These are phyloP conservation scores for Cladosporium sp. DNA, from an alignment of 2,329 filamentous ascomycete species.

Conservation along the genomic window DNA sequence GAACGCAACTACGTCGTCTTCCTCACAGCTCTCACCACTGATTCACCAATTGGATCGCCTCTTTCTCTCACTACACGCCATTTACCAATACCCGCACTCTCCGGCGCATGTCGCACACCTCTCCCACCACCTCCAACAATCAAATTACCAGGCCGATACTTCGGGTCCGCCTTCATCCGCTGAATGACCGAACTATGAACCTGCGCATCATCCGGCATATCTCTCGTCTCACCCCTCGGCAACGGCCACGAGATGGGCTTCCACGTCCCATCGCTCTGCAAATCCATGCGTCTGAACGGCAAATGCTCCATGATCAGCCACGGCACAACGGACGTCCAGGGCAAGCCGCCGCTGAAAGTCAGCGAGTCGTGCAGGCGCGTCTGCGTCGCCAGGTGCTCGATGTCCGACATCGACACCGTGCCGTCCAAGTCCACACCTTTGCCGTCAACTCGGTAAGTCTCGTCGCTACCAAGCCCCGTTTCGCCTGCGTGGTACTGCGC, in stretches of 20 bases:
- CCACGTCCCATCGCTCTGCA: slow-evolving; percentile 70
- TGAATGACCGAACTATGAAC: slow-evolving; percentile 72
- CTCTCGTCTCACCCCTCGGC: slow-evolving; percentile 71
- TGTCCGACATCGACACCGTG: slow-evolving; percentile 5
- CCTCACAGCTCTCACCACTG: slow-evolving; percentile 47
- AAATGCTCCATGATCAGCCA: slow-evolving; percentile 67
- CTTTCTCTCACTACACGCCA: slow-evolving; percentile 64
- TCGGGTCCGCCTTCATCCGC: slow-evolving; percentile 6
- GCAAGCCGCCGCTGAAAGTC: slow-evolving; percentile 28
- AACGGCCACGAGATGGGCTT: slow-evolving; percentile 76
- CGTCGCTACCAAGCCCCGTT: neutral
- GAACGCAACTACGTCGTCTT: neutral
- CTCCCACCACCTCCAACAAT: slow-evolving; percentile 76
- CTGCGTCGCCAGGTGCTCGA: slow-evolving; percentile 13
- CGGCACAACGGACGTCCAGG: slow-evolving; percentile 25
- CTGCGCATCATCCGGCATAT: slow-evolving; percentile 66
- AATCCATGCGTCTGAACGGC: slow-evolving; percentile 76
- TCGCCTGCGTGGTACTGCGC: slow-evolving; percentile 6
- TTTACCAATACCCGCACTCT: slow-evolving; percentile 62
- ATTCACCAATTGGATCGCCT: slow-evolving; percentile 66
- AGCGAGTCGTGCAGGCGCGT: slow-evolving; percentile 32
- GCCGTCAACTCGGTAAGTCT: slow-evolving; percentile 3
- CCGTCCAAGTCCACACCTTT: neutral
- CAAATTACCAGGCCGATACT: slow-evolving; percentile 52
- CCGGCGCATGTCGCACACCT: slow-evolving; percentile 59